Base-by-base conservation (phyloP, 495 filamentous ascomycete species). In the Melanomma pulvis-pyrius region DNA sequence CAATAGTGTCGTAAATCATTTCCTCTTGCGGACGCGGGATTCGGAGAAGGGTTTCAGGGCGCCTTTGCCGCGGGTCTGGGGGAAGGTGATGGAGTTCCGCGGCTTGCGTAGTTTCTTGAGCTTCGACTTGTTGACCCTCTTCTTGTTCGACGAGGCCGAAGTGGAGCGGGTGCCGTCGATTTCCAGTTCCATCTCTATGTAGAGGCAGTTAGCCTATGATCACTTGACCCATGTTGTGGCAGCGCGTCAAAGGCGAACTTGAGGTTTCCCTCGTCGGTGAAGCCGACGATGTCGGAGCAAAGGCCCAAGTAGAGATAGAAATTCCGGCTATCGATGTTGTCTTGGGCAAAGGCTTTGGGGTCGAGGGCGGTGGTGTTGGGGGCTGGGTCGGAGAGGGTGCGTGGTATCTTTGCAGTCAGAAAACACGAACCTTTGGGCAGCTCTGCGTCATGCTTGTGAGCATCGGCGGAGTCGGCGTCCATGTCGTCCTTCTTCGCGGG, bases 401-500 rank as follows among this genome's bases (percentile, higher is more conserved):
- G 44, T 21, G 67, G 70, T 26, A 70, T 54, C 22, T 41, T 24
- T 9, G 63, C 51, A 49, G 62, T 51, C 24, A 73, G 54, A 47
- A 51, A 51, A 30, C 29, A 68, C 60, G 39, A 64, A 70, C 63
- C 71, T 69, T 73, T 63, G 2, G 64, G 55, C 28, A 19, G 54
- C 44, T 53, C 49, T 32, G 61, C 63, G n/a, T 61, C 60, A 11
- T 49, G 32, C 48, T 17, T 63, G n/a, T 21, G 49, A 22, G 59
- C 53, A 13, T 48, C 21, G 65, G 49, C 36, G 17, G 65, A 36
- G 39, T 74, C 77, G 13, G 76, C 51, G n/a, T 79, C 77, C 76
- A 79, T 79, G 3, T 72, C 64, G 19, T 26, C 22, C 15, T 34
- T 47, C 49, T 67, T 70, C 28, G 24, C 41, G 26, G 65, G 65